Base-by-base conservation (phyloP, 202 grass and related monocot genomes). In the Carex arenaria region DNA sequence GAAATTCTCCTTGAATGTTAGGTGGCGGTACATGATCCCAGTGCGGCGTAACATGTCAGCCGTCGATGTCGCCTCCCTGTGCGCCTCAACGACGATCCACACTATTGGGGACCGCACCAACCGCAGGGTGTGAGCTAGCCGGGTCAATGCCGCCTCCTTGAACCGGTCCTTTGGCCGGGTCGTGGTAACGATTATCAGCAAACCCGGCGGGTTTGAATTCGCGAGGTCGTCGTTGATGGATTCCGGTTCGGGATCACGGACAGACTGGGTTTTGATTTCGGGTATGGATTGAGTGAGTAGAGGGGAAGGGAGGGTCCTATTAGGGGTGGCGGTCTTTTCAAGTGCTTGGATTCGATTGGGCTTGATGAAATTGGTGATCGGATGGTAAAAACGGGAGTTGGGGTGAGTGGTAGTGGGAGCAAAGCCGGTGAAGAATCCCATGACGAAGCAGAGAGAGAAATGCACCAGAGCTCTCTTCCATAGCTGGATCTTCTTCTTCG, bases 391-490 rank as follows among this genome's bases (percentile, higher is more conserved):
- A 43, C 67, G 80, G 28, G 84, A 54, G 59, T 59, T 75, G 20
- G 90, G 88, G 0, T 90, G 87, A 7, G 85, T 88, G 4, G 89
- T 92, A 6, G 92, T 88, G 1, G 95, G 95, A 18, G 95, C 93
- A 85, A 98, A 98, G 26, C 95, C 95, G 26, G 95, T 95, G 89
- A 98, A 98, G 90, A 98, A 98, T 13, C 95, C 95, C 92, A 91
- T 95, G 67, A 95, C 92, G 80, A 98, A 98, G 83, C 95, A 98
- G 76, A 98, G 92, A 5, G 95, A 94, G 92, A 98, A 98, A 85
- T 98, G 95, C 83, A 98, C 66, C 61, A 98, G 80, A 59, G 95
- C 95, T 57, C 88, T 90, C 95, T 95, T 98, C 91, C 89, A 93
- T 3, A 95, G 89, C 11, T 95, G 88, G 13, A 87, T 79, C 26